Conservation (phyloP, 768 basidiomycete species). For the Vishniacozyma victoriae region DNA sequence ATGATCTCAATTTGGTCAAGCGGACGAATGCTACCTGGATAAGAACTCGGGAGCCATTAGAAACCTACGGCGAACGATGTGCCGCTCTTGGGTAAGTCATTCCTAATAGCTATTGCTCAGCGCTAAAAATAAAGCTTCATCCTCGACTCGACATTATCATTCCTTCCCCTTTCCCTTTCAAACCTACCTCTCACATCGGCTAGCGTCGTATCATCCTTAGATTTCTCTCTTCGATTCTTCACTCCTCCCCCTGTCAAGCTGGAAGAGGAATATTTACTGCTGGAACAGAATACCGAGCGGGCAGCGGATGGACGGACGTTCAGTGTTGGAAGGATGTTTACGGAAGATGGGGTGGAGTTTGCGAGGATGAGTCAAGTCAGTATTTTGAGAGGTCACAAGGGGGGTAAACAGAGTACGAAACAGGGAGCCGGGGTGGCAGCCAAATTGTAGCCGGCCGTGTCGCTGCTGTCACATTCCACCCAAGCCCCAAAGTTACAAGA, state of each 20-base stretch:
- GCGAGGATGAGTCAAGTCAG: conserved; percentile 19
- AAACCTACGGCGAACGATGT: conserved; percentile 6
- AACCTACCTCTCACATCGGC: conserved; percentile 1
- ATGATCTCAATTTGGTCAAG: conserved; percentile 4
- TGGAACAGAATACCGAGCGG: conserved; percentile 16
- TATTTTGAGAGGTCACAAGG: conserved; percentile 22
- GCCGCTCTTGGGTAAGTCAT: conserved; percentile 15
- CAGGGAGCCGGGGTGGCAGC: no score
- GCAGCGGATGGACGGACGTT: conserved; percentile 10
- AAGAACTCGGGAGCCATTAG: conserved; percentile 4
- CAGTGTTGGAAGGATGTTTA: conserved; percentile 11
- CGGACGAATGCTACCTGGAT: conserved; percentile 16
- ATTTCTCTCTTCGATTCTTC: conserved; percentile 23
- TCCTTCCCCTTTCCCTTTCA: conserved; percentile 14
- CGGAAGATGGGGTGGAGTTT: conserved; percentile 7
- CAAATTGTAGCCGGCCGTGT: no score
- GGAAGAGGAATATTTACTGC: conserved; percentile 4
- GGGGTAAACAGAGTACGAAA: no score
- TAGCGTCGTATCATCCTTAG: conserved; percentile 10
- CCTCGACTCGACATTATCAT: conserved; percentile 15
- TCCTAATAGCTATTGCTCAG: background rate
- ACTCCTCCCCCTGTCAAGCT: background rate
- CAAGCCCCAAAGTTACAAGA: no score
- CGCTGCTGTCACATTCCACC: no score
- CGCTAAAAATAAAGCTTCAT: conserved; percentile 8